Base-by-base conservation (phyloP, 441 rosid species). In the Bocquillonia castaneifolia region DNA sequence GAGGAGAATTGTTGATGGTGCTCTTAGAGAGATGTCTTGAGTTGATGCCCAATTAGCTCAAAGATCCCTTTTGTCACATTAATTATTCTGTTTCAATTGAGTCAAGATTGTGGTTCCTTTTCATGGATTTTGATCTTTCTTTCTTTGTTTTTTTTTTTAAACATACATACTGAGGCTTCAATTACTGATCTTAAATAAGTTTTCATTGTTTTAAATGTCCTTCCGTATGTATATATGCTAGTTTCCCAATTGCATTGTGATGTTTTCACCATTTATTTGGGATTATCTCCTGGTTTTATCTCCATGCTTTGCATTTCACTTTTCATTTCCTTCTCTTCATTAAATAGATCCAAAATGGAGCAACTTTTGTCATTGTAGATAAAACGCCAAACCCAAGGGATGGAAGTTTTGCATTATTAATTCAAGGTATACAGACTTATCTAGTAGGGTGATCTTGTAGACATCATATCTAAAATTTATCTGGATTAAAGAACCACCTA, bases 301-400 rank as follows among this genome's bases (percentile, higher is more conserved):
- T 56, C 56, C 36, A 29, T 76, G 68, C 66, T 77, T 76, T 68
- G 34, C 72, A 63, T 69, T 76, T 74, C 75, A 59, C 37, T 76
- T 63, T 61, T 29, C 61, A 42, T 67, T 76, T 52, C 42, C 42
- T 31, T 64, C 59, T 59, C 65, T 79, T 72, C 57, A 65, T 67
- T 74, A 78, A 82, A 72, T 84, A 91, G 97, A 86, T 91, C 83
- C 87, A 85, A 84, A 91, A 91, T 79, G 95, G 95, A 80, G 97
- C 97, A 80, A 83, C 90, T 80, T 91, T 76, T 84, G 96, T 91
- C 81, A 77, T 72, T 77, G 86, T 93, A 80, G 96, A 93, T 85
- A 89, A 89, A 87, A 86, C 58, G 53, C 47, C 75, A 68, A 91
- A 82, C 75, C 93, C 96, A 40, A 86, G 85, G 80, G 89, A 93